Evolutionary conservation across 2,329 filamentous ascomycete species (phyloP), one percentile per base, ranked within the genome.

Genomic region (Pyrenochaeta sp.): DNA sequence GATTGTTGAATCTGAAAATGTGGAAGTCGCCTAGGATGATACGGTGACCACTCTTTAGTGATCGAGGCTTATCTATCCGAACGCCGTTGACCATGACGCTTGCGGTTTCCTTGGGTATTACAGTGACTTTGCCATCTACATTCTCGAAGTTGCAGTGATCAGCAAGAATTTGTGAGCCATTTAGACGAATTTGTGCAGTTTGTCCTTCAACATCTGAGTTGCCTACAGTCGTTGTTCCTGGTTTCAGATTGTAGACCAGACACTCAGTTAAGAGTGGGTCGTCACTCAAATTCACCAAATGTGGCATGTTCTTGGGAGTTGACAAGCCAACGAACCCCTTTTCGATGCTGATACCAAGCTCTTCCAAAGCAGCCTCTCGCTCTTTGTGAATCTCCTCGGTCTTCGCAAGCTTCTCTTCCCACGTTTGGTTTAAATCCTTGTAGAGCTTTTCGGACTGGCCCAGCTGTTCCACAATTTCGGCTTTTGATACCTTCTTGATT

Each of bases 331-430:
- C 89, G 70, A 97, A 97, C 6, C 95, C 95, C 76, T 99, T 99
- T 73, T 99, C 95, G 63, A 99, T 99, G 76, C 93, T 98, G 77
- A 99, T 98, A 61, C 95, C 95, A 37, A 99, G 84, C 75, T 99
- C 95, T 79, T 99, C 95, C 40, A 99, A 81, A 9, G 95, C 95
- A 42, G 92, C 87, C 77, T 99, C 95, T 63, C 95, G 88, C 77
- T 99, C 95, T 74, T 97, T 97, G 81, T 99, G 95, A 49, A 99
- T 98, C 65, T 94, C 88, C 75, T 99, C 95, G 0, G 95, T 99
- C 79, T 96, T 97, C 61, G 87, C 84, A 57, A 99, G 80, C 77
- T 98, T 98, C 78, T 99, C 87, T 78, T 99, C 95, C 95, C 95
- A 99, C 0, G 95, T 99, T 78, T 99, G 93, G 69, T 99, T 99